Percentiles rank a stretch among this genome's conserved stretches.
These are phyloP conservation scores for Penicillium goetzii DNA, from an alignment of 495 filamentous ascomycete genomes.

Conservation along the genomic window DNA sequence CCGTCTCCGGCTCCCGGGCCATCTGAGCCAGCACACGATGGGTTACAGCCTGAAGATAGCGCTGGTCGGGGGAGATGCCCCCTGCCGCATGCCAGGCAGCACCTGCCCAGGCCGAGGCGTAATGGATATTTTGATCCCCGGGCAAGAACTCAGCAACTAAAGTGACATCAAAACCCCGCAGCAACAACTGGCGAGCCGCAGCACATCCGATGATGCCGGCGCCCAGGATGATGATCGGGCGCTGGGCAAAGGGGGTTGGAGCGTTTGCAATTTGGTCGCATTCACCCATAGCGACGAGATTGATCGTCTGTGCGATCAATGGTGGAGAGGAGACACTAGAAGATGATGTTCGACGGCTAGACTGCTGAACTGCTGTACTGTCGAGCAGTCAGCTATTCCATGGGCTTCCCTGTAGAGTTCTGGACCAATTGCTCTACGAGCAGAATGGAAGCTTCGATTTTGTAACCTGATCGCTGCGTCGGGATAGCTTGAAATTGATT, in stretches of 20 bases:
- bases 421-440: not conserved
- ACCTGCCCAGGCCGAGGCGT: conserved; percentile 52
- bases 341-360: not conserved
- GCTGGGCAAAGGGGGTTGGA: conserved; percentile 40
- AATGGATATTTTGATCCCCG: conserved; percentile 45
- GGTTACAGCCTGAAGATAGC: conserved; percentile 44
- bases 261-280: conserved; percentile 6
- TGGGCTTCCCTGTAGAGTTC: not conserved
- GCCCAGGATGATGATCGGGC: conserved; percentile 45
- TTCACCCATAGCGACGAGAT: conserved; percentile 31
- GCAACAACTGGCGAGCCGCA: conserved; percentile 42
- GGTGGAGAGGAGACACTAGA: not conserved
- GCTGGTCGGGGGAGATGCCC: conserved; percentile 44
- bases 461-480: not conserved
- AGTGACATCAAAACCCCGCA: conserved; percentile 43
- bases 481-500: not conserved
- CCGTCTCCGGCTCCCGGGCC: conserved; percentile 43
- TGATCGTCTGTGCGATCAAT: not conserved
- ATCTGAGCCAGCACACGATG: conserved; percentile 46
- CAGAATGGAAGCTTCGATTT: no score
- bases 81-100: conserved; percentile 51
- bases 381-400: not conserved
- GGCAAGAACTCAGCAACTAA: conserved; percentile 49
- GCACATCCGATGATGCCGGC: conserved; percentile 52
- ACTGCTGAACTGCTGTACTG: not conserved